Base-by-base conservation (phyloP, 441 rosid genomes). In the Dalechampia spathulata region DNA sequence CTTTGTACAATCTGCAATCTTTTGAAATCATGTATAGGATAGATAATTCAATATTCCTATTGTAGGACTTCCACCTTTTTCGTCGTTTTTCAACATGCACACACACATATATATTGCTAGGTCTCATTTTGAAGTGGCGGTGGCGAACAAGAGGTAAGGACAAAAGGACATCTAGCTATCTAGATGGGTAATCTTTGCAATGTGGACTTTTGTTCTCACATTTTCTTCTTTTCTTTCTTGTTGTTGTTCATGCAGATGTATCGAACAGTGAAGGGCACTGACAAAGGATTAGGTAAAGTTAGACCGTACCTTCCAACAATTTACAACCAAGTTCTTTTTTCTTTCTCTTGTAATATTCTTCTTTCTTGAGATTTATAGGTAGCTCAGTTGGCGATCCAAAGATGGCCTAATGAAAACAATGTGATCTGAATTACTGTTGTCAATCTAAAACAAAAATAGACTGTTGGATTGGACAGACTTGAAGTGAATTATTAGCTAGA, bases 261-360 rank as follows among this genome's bases (percentile, higher is more conserved):
- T 75, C 85, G 99, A 83, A 92, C 99, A 82, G 97, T 92, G 72
- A 92, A 79, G 84, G 83, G 82, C 82, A 87, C 97, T 72, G 90
- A 82, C 83, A 89, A 82, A 77, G 86, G 80, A 77, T 68, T 87
- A 66, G 90, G 91, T 84, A 79, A 77, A 63, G n/a, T 61, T 51
- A 32, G 26, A 49, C 25, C 25, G 37, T 41, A 55, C 61, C 22
- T 56, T 40, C n/a, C 44, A 19, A 22, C 23, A 39, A 5, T 36
- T 36, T 36, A 4, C 10, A 5, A 4, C 61, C 62, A 44, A 58
- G n/a, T n/a, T n/a, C n/a, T n/a, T n/a, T n/a, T n/a, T n/a, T n/a
- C n/a, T n/a, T n/a, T n/a, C n/a, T n/a, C n/a, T n/a, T n/a, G n/a
- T n/a, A n/a, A n/a, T n/a, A n/a, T n/a, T n/a, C n/a, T n/a, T n/a